These are phyloP conservation scores for Fraxinus nigra DNA, from an alignment of 305 asterid species.

Conservation along the genomic window DNA sequence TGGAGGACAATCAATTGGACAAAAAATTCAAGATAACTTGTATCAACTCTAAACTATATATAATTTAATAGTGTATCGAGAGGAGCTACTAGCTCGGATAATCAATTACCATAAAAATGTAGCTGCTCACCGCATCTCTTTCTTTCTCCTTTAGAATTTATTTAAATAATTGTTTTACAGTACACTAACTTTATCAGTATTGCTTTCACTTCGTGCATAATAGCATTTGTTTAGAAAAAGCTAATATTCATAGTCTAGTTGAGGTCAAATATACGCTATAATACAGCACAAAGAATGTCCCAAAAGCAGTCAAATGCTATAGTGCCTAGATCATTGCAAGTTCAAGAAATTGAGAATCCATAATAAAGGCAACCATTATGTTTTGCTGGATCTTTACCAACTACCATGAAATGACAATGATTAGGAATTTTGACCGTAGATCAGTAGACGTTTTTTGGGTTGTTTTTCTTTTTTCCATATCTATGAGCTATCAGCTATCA, in stretches of 20 bases:
- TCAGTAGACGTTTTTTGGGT: background rate
- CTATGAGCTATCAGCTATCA: too few species aligned
- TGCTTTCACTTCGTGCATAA: background rate
- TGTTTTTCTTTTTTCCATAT: too few species aligned
- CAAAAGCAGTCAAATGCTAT: slow-evolving; percentile 48
- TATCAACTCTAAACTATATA: background rate
- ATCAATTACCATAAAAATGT: background rate
- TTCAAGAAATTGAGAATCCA: slow-evolving; percentile 29
- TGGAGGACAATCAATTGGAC: too few species aligned
- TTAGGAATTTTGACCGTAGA: background rate
- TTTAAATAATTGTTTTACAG: background rate
- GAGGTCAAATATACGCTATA: background rate
- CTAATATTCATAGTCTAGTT: background rate
- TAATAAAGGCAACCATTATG: slow-evolving; percentile 17
- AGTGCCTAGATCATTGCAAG: slow-evolving; percentile 28
- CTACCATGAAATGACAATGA: background rate
- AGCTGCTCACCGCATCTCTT: background rate
- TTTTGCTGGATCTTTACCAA: background rate
- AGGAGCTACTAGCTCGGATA: background rate
- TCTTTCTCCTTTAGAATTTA: background rate
- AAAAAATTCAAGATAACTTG: background rate
- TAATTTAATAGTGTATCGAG: background rate
- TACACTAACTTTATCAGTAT: background rate
- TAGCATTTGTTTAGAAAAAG: background rate
- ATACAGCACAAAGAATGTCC: slow-evolving; percentile 34